Evolutionary conservation across 2,329 filamentous ascomycete genomes (phyloP).

Genomic region (Elsinoe perseae): DNA sequence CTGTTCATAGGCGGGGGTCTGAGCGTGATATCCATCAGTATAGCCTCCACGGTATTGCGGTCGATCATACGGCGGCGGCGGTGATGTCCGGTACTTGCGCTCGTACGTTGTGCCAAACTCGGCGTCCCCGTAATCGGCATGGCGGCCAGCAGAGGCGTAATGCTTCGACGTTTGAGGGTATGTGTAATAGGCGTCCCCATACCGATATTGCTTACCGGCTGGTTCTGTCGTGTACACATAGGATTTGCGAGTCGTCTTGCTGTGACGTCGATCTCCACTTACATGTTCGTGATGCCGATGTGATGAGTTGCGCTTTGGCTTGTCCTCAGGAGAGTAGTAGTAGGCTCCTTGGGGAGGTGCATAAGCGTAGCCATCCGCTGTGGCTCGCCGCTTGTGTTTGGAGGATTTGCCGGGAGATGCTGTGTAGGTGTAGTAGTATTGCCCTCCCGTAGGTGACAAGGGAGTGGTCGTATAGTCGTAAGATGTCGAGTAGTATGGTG

Average conservation of each 20-base stretch:
- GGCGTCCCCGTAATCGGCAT: conserved; percentile 43
- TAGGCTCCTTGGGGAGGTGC: conserved; percentile 38
- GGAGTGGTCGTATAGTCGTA: conserved; percentile 44
- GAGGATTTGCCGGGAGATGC: conserved; percentile 43
- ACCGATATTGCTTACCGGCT: conserved; percentile 21
- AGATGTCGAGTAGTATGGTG: conserved; percentile 41
- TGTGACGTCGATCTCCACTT: conserved; percentile 51
- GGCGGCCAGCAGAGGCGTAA: conserved; percentile 51
- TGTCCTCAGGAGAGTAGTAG: conserved; percentile 10
- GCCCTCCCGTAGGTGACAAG: conserved; percentile 41
- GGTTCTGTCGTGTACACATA: conserved; percentile 22
- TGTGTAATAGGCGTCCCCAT: conserved; percentile 29
- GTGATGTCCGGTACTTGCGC: conserved; percentile 30
- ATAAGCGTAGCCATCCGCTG: conserved; percentile 41
- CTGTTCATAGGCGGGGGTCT: conserved; percentile 41
- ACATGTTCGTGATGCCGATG: conserved; percentile 55
- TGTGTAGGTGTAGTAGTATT: conserved; percentile 46
- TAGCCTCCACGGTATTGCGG: conserved; percentile 43
- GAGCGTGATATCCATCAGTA: conserved; percentile 47
- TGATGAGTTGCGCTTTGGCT: conserved; percentile 26
- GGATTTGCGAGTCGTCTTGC: conserved; percentile 27
- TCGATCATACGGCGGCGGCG: conserved; percentile 45
- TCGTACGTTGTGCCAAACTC: conserved; percentile 34
- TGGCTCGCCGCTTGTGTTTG: conserved; percentile 51
- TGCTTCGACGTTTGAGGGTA: conserved; percentile 46